Evolutionary conservation across 495 filamentous ascomycete species (phyloP).

Genomic region (Cercophora scortea): DNA sequence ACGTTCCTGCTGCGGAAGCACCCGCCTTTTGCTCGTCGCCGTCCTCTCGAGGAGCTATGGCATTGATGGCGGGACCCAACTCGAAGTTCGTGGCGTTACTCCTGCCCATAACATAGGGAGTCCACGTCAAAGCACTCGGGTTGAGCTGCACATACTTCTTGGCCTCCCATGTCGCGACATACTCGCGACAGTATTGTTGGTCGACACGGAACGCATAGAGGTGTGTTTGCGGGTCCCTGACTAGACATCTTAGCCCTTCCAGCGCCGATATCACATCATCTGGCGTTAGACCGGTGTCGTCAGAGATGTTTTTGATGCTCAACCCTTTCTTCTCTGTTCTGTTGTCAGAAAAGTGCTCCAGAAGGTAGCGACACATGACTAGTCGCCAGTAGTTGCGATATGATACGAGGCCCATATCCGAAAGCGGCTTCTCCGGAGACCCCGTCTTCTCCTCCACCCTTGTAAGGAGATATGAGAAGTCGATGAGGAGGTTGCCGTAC

Average conservation of each 20-base stretch:
- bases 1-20: slow-evolving; percentile 13
- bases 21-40: slow-evolving; percentile 46
- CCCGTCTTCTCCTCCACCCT: slow-evolving; percentile 89
- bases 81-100: slow-evolving; percentile 80
- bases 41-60: slow-evolving; percentile 78
- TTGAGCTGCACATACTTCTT: slow-evolving; percentile 85
- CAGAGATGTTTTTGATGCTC: slow-evolving; percentile 73
- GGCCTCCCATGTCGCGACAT: slow-evolving; percentile 76
- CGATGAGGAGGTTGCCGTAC: slow-evolving; percentile 92
- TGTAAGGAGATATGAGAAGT: slow-evolving; percentile 95
- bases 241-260: slow-evolving; percentile 79
- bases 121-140: slow-evolving; percentile 78
- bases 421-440: slow-evolving; percentile 94
- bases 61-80: slow-evolving; percentile 70
- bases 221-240: slow-evolving; percentile 81
- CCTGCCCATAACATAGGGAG: slow-evolving; percentile 93
- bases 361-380: slow-evolving; percentile 68
- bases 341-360: slow-evolving; percentile 36
- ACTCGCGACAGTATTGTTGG: slow-evolving; percentile 69
- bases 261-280: slow-evolving; percentile 93
- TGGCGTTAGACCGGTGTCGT: slow-evolving; percentile 88
- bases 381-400: slow-evolving; percentile 97
- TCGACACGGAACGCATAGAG: slow-evolving; percentile 85
- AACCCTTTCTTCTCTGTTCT: slow-evolving; percentile 52
- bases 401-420: slow-evolving; percentile 94